Evolutionary conservation across 2,329 filamentous ascomycete genomes (phyloP), one percentile per base, ranked within the genome.

Genomic region (Colletotrichum zoysiae): DNA sequence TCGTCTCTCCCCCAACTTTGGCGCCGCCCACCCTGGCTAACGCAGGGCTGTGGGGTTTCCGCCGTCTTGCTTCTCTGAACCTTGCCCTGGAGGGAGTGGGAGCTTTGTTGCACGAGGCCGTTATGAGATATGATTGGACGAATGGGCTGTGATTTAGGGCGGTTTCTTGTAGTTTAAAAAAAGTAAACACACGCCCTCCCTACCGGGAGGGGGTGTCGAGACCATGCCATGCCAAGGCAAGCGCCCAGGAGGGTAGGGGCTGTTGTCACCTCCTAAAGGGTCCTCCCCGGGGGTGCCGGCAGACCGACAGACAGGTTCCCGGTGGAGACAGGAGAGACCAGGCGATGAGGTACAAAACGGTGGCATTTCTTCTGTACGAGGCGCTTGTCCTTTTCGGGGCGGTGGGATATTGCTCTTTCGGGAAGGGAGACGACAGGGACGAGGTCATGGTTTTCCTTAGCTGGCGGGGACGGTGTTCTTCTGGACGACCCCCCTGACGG

Each of bases 61-160:
- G 44, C 30, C 57, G 35, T 14, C 35, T 44, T 56, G 23, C 51
- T 60, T 26, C 33, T 61, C 30, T 30, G 33, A 23, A 64, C 11
- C 48, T 57, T 58, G 48, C 9, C 50, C 26, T 12, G 18, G 7
- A 30, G 44, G 20, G 44, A n/a, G 38, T 71, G 72, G 79, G 79
- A 77, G 79, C 78, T 63, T 76, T 81, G 79, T 84, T 84, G 83
- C 80, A 86, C 80, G 82, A 83, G 55, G 78, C 53, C 26, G 76
- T 82, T 81, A 86, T 81, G 85, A 84, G 76, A 83, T 82, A 85
- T 88, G 86, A 89, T 88, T 89, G 87, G 86, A 82, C 76, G 77
- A 78, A 71, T 66, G 65, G 76, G 76, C 74, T 78, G 78, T 74
- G 77, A 78, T 78, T 79, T 76, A 77, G 76, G 73, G 74, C 70